Evolutionary conservation across 1,139 yeast genomes (phyloP).

Genomic region (Kluyveromyces marxianus): DNA sequence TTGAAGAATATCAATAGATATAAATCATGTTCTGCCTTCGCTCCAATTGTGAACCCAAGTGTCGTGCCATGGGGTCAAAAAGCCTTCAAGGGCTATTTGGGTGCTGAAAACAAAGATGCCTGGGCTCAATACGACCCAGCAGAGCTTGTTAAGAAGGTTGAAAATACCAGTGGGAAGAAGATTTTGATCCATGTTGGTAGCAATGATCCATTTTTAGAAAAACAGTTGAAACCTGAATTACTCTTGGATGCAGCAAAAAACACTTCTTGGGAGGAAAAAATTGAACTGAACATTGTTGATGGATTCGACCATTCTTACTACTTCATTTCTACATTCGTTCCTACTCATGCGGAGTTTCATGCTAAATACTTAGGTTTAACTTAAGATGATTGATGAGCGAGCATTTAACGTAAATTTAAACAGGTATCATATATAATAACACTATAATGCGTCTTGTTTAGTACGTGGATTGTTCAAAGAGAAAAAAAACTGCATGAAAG

Average conservation of each 20-base stretch:
- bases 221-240: constrained; percentile 71
- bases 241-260: constrained; percentile 56
- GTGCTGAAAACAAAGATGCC: constrained; percentile 37
- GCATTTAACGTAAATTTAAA: too few relatives aligned
- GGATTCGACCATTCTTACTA: constrained; percentile 91
- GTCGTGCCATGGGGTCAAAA: constrained; percentile 81
- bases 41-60: constrained; percentile 81
- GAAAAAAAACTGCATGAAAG: too few relatives aligned
- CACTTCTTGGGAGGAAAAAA: constrained; percentile 52
- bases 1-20: constrained; percentile 67
- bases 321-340: constrained; percentile 74
- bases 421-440: too few relatives aligned
- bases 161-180: constrained; percentile 34
- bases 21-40: constrained; percentile 81
- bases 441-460: too few relatives aligned
- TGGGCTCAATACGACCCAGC: constrained; percentile 84
- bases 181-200: constrained; percentile 83
- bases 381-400: constrained; percentile 3
- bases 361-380: constrained; percentile 64
- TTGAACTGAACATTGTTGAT: constrained; percentile 58
- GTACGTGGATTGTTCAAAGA: too few relatives aligned
- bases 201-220: constrained; percentile 61
- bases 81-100: constrained; percentile 73
- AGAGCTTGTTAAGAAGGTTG: constrained; percentile 51
- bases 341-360: constrained; percentile 80